Conservation (phyloP, 257 asterid genomes). For the Jaltomata sinuosa region DNA sequence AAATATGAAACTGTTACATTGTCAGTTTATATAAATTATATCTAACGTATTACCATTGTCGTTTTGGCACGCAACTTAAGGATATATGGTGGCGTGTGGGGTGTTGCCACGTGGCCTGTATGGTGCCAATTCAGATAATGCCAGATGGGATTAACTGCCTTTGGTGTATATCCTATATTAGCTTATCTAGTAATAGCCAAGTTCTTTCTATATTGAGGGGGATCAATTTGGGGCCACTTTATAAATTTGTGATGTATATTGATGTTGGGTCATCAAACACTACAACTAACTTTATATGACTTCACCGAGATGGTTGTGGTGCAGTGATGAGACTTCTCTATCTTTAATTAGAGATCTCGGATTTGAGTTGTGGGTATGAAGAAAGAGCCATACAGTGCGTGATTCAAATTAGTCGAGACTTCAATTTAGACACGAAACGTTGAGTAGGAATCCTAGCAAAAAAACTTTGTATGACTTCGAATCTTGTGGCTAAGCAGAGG, state of each 20-base stretch:
- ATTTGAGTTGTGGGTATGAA: too few relatives aligned
- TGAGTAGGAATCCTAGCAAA: too few relatives aligned
- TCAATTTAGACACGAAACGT: too few relatives aligned
- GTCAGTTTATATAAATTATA: not conserved
- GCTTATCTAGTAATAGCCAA: not conserved
- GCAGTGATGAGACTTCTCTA: too few relatives aligned
- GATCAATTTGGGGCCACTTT: not conserved
- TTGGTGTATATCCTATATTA: not conserved
- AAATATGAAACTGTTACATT: not conserved
- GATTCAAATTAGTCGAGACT: too few relatives aligned
- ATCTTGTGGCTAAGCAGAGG: not conserved
- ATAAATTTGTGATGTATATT: not conserved
- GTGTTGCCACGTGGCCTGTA: constrained; percentile 4
- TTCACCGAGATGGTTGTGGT: too few relatives aligned
- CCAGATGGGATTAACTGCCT: not conserved
- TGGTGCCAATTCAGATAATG: constrained; percentile 1
- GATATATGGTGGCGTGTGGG: not conserved
- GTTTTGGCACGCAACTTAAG: not conserved
- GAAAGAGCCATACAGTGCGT: too few relatives aligned
- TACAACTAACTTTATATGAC: not conserved
- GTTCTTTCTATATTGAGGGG: not conserved
- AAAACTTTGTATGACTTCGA: not conserved
- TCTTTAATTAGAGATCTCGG: too few relatives aligned
- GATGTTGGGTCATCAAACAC: not conserved
- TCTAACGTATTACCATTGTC: not conserved